A percentile compares a stretch with the other conserved stretches of the same genome.
Conservation (phyloP, 306 rosid species). For the Corylus heterophylla region DNA sequence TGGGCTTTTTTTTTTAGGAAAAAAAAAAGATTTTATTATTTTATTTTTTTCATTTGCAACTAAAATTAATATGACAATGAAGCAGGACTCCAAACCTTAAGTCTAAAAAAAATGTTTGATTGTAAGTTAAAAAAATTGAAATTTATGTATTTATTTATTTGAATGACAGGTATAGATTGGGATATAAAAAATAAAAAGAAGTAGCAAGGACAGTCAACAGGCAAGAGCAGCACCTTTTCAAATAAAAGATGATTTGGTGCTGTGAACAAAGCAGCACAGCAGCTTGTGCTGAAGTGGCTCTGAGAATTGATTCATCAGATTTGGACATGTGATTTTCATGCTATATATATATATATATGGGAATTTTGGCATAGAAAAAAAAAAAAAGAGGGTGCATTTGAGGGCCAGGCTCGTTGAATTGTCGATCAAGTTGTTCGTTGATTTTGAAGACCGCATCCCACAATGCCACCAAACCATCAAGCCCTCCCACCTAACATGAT, state of each 20-base stretch:
- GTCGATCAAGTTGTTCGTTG: neutral
- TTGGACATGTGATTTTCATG: conserved; percentile 1
- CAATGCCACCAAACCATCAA: neutral
- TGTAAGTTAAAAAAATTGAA: too few species aligned
- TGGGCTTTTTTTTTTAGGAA: too few species aligned
- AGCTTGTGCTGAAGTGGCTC: neutral
- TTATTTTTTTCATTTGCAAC: too few species aligned
- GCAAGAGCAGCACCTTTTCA: neutral
- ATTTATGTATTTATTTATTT: too few species aligned
- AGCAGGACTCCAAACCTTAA: too few species aligned
- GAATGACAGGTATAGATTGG: too few species aligned
- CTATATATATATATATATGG: too few species aligned
- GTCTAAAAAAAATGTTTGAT: too few species aligned
- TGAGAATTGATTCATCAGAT: neutral
- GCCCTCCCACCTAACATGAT: neutral
- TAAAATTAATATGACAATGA: too few species aligned
- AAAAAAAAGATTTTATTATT: too few species aligned
- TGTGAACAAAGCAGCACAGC: too few species aligned
- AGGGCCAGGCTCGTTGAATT: neutral
- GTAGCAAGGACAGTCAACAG: neutral
- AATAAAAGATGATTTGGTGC: neutral
- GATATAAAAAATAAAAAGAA: neutral
- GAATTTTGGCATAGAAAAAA: neutral
- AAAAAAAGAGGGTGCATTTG: neutral
- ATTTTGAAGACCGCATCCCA: neutral